Conservation (phyloP, 1,284 basidiomycete species). For the Retiboletus flavoniger region DNA sequence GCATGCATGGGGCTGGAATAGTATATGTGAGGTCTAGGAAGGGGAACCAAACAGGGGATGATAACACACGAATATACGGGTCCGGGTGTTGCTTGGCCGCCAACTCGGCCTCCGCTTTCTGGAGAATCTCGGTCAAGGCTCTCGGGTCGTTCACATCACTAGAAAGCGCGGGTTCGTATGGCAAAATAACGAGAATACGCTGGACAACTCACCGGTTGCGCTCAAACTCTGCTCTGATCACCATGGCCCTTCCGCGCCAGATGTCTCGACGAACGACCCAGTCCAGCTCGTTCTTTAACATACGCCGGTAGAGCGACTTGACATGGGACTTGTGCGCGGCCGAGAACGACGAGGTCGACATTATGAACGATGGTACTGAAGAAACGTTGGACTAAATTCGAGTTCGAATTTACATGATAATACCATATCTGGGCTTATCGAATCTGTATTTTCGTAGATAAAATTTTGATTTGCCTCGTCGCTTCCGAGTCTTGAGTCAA, state of each 20-base stretch:
- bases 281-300: constrained; percentile 82
- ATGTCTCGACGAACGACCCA: constrained; percentile 85
- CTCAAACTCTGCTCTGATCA: constrained; percentile 92
- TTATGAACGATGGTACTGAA: constrained; percentile 21
- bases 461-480: not conserved
- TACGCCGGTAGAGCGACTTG: constrained; percentile 87
- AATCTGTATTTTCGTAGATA: not conserved
- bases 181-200: not conserved
- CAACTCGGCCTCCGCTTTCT: constrained; percentile 78
- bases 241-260: constrained; percentile 81
- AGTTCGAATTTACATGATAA: constrained; percentile 12
- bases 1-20: constrained; percentile 64
- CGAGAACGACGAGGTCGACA: constrained; percentile 63
- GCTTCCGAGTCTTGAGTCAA: not conserved
- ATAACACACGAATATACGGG: constrained; percentile 78
- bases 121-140: constrained; percentile 76
- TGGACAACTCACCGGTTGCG: constrained; percentile 69
- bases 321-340: constrained; percentile 83
- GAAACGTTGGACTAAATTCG: not conserved
- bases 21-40: constrained; percentile 4
- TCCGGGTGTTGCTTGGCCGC: constrained; percentile 78
- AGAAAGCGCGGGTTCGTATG: not conserved
- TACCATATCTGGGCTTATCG: constrained; percentile 17
- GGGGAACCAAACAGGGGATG: not conserved
- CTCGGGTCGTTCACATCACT: constrained; percentile 89